Conservation (phyloP, 257 asterid genomes). For the Mentha longifolia region DNA sequence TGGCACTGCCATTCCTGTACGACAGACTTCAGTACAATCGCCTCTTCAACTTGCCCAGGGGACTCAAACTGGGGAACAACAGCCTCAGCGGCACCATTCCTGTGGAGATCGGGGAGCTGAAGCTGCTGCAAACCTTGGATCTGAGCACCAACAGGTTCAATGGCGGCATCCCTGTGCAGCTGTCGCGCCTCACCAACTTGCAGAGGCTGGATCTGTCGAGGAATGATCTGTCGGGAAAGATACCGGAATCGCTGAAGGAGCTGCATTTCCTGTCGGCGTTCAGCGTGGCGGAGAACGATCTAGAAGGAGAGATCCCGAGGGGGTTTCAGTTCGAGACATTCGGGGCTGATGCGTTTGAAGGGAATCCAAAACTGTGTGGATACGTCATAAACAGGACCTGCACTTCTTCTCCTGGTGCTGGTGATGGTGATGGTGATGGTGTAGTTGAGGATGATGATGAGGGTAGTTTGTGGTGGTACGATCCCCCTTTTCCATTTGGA, state of each 20-base stretch:
- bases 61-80: constrained; percentile 49
- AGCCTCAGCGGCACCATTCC: constrained; percentile 56
- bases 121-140: constrained; percentile 49
- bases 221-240: constrained; percentile 50
- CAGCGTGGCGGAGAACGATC: constrained; percentile 56
- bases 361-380: constrained; percentile 60
- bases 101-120: constrained; percentile 44
- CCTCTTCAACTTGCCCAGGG: constrained; percentile 54
- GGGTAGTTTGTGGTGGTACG: constrained; percentile 33
- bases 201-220: constrained; percentile 50
- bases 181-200: constrained; percentile 48
- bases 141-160: constrained; percentile 44
- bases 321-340: constrained; percentile 63
- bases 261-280: constrained; percentile 58
- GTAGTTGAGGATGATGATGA: constrained; percentile 22
- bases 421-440: background rate
- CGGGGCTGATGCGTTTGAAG: constrained; percentile 40
- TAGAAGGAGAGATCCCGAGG: constrained; percentile 53
- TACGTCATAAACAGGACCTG: constrained; percentile 33
- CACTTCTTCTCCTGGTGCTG: background rate
- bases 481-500: constrained; percentile 45
- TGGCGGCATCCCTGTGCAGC: constrained; percentile 50
- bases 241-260: constrained; percentile 44
- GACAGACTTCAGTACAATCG: constrained; percentile 46
- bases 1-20: constrained; percentile 53